A percentile compares a stretch with the other conserved stretches of the same genome.
phyloP scores from a whole-genome alignment of 345 rosid genomes.

The Erodium maritimum region DNA sequence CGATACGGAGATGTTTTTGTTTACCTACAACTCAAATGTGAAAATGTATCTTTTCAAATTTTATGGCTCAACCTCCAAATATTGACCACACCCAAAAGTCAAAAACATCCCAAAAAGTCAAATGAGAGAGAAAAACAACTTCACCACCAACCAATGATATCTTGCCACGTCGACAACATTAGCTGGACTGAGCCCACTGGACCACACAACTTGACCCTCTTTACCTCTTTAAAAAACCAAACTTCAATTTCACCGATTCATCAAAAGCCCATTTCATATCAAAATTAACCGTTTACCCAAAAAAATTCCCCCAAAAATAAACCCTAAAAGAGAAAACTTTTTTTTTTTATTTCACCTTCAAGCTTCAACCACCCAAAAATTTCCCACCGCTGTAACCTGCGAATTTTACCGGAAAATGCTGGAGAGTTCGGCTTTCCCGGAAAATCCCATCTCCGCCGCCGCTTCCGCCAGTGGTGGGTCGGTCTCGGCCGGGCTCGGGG shows the following conservation, averaged over 20 bases:
- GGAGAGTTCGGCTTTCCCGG: constrained; percentile 29
- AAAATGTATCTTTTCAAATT: no score
- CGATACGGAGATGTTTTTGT: no score
- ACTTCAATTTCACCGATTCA: no score
- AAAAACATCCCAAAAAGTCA: background rate
- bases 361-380: background rate
- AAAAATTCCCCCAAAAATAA: no score
- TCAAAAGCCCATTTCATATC: background rate
- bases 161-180: constrained; percentile 11
- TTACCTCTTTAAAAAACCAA: constrained; percentile 5
- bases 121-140: background rate
- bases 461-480: background rate
- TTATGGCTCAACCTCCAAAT: background rate
- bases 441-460: constrained; percentile 7
- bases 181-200: constrained; percentile 13
- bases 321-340: background rate
- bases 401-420: constrained; percentile 8
- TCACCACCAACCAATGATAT: background rate
- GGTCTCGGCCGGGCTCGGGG: constrained; percentile 2
- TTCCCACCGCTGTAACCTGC: background rate
- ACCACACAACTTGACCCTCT: constrained; percentile 4
- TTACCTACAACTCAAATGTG: no score
- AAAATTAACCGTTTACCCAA: background rate
- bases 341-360: no score
- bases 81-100: background rate